A percentile compares a stretch with the other conserved stretches of the same genome.
These are phyloP conservation scores for Heterobasidion parviporum DNA, from an alignment of 1,284 basidiomycete species.

Conservation along the genomic window DNA sequence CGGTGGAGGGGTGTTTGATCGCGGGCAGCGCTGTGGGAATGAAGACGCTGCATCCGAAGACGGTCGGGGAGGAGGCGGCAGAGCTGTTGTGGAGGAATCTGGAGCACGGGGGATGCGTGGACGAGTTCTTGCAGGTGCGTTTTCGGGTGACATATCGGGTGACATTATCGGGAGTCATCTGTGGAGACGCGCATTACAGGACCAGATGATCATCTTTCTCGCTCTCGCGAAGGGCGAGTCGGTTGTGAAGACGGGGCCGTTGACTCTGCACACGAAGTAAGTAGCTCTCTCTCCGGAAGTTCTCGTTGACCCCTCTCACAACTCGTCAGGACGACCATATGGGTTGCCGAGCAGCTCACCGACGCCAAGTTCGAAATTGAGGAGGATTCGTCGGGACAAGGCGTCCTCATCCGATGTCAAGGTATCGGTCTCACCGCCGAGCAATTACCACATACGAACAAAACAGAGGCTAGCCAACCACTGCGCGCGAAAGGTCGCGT, in stretches of 20 bases:
- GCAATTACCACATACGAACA: neutral
- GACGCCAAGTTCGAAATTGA: constrained; percentile 49
- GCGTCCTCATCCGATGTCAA: constrained; percentile 37
- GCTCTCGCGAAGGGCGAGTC: constrained; percentile 60
- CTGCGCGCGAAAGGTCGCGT: too few relatives aligned
- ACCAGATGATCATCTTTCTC: constrained; percentile 70
- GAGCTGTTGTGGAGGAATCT: constrained; percentile 45
- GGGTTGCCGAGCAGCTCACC: constrained; percentile 58
- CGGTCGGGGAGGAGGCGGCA: constrained; percentile 52
- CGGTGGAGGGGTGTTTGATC: constrained; percentile 52
- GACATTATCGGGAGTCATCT: neutral
- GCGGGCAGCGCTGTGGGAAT: constrained; percentile 56
- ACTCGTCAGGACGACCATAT: constrained; percentile 55
- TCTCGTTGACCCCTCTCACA: neutral
- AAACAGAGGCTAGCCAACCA: neutral
- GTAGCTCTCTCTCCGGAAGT: too few relatives aligned
- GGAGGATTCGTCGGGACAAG: constrained; percentile 26
- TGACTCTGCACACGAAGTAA: constrained; percentile 60
- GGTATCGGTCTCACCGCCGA: constrained; percentile 41
- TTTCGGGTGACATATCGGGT: neutral
- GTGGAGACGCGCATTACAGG: constrained; percentile 28
- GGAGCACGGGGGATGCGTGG: constrained; percentile 55
- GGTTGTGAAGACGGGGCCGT: constrained; percentile 40
- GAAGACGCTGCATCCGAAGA: constrained; percentile 33
- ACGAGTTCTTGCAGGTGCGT: constrained; percentile 49